Evolutionary conservation across 805 yeast genomes (phyloP).

Genomic region (Dipodascopsis tothii): DNA sequence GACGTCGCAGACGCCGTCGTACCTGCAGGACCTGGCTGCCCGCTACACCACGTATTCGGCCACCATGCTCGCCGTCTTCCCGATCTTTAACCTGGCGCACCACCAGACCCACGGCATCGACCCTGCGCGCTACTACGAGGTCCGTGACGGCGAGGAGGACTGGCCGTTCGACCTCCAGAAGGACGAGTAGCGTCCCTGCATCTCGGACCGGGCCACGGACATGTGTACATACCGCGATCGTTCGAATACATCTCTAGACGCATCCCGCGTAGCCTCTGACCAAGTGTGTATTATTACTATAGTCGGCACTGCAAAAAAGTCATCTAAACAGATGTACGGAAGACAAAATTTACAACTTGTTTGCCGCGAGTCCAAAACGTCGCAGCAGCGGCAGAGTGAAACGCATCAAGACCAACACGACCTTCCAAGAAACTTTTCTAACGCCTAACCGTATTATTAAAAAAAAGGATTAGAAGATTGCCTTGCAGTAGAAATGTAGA

Average conservation of each 20-base stretch:
- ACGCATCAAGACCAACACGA: background rate
- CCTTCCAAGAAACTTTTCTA: background rate
- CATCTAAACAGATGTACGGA: too few relatives aligned
- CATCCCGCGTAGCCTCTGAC: too few relatives aligned
- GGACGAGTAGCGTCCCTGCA: background rate
- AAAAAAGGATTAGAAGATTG: background rate
- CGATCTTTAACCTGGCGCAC: slow-evolving; percentile 74
- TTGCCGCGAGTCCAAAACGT: too few relatives aligned
- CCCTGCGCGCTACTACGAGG: slow-evolving; percentile 27
- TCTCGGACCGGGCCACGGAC: too few relatives aligned
- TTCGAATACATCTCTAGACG: too few relatives aligned
- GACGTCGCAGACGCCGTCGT: slow-evolving; percentile 52
- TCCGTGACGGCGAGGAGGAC: slow-evolving; percentile 14
- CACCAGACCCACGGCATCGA: slow-evolving; percentile 81
- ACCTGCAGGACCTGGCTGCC: slow-evolving; percentile 67
- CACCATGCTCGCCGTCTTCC: slow-evolving; percentile 51
- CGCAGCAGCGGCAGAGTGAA: too few relatives aligned
- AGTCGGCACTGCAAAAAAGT: too few relatives aligned
- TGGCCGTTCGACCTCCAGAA: slow-evolving; percentile 10
- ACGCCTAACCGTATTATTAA: background rate
- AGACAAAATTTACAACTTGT: too few relatives aligned
- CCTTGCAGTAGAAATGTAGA: background rate
- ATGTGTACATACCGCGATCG: too few relatives aligned
- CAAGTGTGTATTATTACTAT: too few relatives aligned
- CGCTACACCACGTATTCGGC: slow-evolving; percentile 71